A percentile compares a stretch with the other conserved stretches of the same genome.
These are phyloP conservation scores for Penicillium sp. DNA, from an alignment of 2,329 filamentous ascomycete genomes.

Conservation along the genomic window DNA sequence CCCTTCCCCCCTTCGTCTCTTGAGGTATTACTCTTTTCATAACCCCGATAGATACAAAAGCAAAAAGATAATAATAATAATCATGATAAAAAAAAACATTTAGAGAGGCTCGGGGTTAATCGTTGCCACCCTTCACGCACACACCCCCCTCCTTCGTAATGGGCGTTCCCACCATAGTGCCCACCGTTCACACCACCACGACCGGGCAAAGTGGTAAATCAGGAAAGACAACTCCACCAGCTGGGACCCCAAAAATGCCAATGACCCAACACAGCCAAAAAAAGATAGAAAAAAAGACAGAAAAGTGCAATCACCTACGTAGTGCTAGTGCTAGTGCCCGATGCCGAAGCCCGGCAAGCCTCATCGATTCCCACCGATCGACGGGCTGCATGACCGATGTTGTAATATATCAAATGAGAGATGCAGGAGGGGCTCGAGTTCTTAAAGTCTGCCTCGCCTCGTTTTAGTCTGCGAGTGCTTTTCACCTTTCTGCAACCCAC, in stretches of 20 bases:
- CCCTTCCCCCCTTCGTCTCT: constrained; percentile 27
- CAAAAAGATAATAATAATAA: not conserved
- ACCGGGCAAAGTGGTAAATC: not conserved
- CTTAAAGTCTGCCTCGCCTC: constrained; percentile 41
- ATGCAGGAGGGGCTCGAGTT: constrained; percentile 38
- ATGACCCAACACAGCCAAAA: no score
- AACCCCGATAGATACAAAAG: constrained; percentile 11
- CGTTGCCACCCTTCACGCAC: constrained; percentile 23
- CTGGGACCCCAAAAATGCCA: constrained; percentile 3
- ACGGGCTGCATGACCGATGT: constrained; percentile 51
- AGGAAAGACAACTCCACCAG: constrained; percentile 1
- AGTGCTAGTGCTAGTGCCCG: constrained; percentile 26
- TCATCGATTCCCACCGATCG: constrained; percentile 45
- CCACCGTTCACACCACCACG: constrained; percentile 6
- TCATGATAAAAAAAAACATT: not conserved
- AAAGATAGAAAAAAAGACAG: no score
- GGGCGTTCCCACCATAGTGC: constrained; percentile 1
- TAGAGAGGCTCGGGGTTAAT: constrained; percentile 24
- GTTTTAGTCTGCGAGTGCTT: constrained; percentile 31
- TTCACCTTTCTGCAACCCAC: constrained; percentile 18
- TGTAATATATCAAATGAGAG: constrained; percentile 51
- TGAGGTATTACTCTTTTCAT: constrained; percentile 4
- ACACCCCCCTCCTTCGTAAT: constrained; percentile 9
- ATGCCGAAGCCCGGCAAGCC: constrained; percentile 39
- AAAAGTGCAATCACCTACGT: constrained; percentile 15